Evolutionary conservation across 2,329 filamentous ascomycete genomes (phyloP), one percentile per base, ranked within the genome.

Genomic region (Sphaerostilbella broomeana): DNA sequence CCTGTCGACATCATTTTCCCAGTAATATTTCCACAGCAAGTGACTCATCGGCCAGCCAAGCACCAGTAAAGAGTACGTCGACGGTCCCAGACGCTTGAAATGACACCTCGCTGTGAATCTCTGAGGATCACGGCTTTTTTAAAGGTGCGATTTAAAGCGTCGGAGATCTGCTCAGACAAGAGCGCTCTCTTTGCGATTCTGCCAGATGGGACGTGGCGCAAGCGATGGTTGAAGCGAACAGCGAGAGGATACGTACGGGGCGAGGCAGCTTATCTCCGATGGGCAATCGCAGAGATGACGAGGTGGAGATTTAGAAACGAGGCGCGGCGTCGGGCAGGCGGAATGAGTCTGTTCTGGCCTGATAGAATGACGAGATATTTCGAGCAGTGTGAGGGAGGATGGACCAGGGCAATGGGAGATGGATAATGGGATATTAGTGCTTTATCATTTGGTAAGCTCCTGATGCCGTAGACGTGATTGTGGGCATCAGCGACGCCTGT

Each of bases 1-100:
- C 60, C 72, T 80, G 63, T 94, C 89, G 79, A 95, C 84, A 79
- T 98, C 88, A 76, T 95, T 86, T 79, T 95, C 84, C 73, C 94
- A 84, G 64, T 90, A 97, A 63, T 79, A 86, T 76, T 88, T 89
- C 90, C 90, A 95, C 64, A 98, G 80, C 77, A 84, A 78, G 72
- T 88, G 84, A 82, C 86, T 97, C 90, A 97, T 92, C 79, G 79
- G 61, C 55, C 49, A 49, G 51, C 43, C 21, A 17, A 20, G 26
- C 17, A 16, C 29, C 18, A 28, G 31, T 11, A 25, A 11, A 25
- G 32, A 19, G 34, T 22, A 8, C 3, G 24, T 22, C 24, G 29
- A 31, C 19, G 20, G 15, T 63, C 63, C 62, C 59, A 60, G 59
- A 63, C 69, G 65, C 69, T 77, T 73, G 67, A 68, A 72, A 68